Evolutionary conservation across 371 early-diverging fungal species (phyloP).

Genomic region (Mortierella sp.): DNA sequence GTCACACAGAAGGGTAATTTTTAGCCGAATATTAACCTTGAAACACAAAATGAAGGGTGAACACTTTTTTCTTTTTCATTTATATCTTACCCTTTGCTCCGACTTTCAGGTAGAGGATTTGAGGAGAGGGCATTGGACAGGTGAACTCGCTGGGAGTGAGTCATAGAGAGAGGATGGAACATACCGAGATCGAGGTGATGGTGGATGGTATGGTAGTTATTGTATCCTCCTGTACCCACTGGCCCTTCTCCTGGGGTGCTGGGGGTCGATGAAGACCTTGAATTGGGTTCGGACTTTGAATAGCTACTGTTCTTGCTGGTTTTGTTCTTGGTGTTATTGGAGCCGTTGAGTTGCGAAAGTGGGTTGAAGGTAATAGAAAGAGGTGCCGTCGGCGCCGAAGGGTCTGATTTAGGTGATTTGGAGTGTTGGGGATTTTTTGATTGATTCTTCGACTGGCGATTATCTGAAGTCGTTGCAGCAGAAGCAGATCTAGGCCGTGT

Average conservation of each 20-base stretch:
- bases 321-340: background rate
- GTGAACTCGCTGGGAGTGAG: conserved; percentile 41
- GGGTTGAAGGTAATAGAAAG: conserved; percentile 9
- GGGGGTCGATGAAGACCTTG: conserved; percentile 21
- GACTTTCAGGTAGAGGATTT: conserved; percentile 12
- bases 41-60: too few species aligned
- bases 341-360: background rate
- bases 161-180: conserved; percentile 29
- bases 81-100: conserved; percentile 33
- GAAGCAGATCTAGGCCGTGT: conserved; percentile 14
- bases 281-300: conserved; percentile 11
- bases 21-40: too few species aligned
- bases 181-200: conserved; percentile 35
- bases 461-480: background rate
- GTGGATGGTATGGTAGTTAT: conserved; percentile 36
- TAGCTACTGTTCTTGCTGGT: background rate
- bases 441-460: conserved; percentile 1
- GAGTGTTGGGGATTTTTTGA: background rate
- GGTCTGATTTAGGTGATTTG: conserved; percentile 20
- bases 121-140: conserved; percentile 20
- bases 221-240: conserved; percentile 17
- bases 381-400: conserved; percentile 17
- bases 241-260: conserved; percentile 13
- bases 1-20: too few species aligned
- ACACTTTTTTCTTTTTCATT: too few species aligned